A percentile compares a stretch with the other conserved stretches of the same genome.
These are phyloP conservation scores for Apiospora malaysiana DNA, from an alignment of 2,329 filamentous ascomycete species.

Conservation along the genomic window DNA sequence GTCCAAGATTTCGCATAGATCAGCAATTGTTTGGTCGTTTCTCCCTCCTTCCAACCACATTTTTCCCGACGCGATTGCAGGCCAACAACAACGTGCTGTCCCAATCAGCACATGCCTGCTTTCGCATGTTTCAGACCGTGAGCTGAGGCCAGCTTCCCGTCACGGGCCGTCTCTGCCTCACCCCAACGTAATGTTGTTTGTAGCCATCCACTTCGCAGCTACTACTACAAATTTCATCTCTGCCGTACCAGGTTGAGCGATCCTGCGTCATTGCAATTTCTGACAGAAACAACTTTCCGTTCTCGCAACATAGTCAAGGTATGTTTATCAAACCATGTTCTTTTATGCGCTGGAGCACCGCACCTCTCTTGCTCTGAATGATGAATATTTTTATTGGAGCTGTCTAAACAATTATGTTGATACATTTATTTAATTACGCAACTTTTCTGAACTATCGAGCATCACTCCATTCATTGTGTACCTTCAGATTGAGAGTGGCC, in stretches of 20 bases:
- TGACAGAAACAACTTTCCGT: background rate
- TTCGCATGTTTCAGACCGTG: slow-evolving; percentile 13
- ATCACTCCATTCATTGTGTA: background rate
- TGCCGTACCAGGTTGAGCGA: slow-evolving; percentile 8
- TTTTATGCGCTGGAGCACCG: background rate
- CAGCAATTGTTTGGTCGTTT: background rate
- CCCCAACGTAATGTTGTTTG: slow-evolving; percentile 3
- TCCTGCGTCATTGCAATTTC: background rate
- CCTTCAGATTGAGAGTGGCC: background rate
- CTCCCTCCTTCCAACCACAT: background rate
- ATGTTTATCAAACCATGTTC: background rate
- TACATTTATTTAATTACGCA: slow-evolving; percentile 63
- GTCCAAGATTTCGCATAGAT: background rate
- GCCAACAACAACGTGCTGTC: background rate
- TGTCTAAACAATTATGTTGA: slow-evolving; percentile 75
- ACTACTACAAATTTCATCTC: background rate
- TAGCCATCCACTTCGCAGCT: background rate
- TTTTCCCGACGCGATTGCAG: slow-evolving; percentile 4
- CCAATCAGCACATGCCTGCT: background rate
- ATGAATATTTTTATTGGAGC: slow-evolving; percentile 75
- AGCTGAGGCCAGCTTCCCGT: slow-evolving; percentile 17
- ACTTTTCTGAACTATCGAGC: slow-evolving; percentile 38
- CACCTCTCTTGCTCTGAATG: slow-evolving; percentile 32
- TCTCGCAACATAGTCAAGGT: background rate
- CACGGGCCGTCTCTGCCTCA: slow-evolving; percentile 4